phyloP scores from a whole-genome alignment of 2,329 filamentous ascomycete genomes.

The Blumeria hordei region DNA sequence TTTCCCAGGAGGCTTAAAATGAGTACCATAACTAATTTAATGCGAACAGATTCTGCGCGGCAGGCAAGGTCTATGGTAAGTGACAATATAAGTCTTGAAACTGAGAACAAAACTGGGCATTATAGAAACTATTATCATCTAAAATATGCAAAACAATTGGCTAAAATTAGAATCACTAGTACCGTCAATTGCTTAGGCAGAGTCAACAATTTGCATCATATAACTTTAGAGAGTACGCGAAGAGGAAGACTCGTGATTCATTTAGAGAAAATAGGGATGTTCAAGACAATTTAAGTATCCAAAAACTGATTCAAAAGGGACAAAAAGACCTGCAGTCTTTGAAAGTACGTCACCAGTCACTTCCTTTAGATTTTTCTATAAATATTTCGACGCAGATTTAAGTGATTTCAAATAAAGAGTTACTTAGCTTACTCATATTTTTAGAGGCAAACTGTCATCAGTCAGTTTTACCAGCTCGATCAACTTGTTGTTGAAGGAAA shows the following conservation, averaged over 20 bases:
- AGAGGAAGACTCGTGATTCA: constrained; percentile 68
- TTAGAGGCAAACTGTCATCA: constrained; percentile 84
- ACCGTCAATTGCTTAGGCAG: constrained; percentile 74
- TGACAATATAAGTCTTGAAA: not conserved
- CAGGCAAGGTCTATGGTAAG: not conserved
- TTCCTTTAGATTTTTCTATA: not conserved
- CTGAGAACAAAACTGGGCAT: not conserved
- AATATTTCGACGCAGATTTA: not conserved
- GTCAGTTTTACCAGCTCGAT: constrained; percentile 85
- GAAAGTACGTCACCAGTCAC: constrained; percentile 40
- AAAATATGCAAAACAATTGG: not conserved
- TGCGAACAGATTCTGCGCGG: not conserved
- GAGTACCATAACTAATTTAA: not conserved
- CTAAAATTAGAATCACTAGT: constrained; percentile 27
- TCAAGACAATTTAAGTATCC: constrained; percentile 49
- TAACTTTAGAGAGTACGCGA: constrained; percentile 95
- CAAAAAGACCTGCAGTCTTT: constrained; percentile 66
- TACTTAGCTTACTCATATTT: not conserved
- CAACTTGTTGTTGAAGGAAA: constrained; percentile 78
- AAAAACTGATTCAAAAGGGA: constrained; percentile 76
- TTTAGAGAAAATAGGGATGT: constrained; percentile 62
- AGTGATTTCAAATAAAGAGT: too few relatives aligned
- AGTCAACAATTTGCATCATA: constrained; percentile 74
- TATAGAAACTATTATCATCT: not conserved
- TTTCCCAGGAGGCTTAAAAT: not conserved